Percentiles rank a stretch among this genome's conserved stretches.
phyloP scores from a whole-genome alignment of 208 protist genomes.

The Crithidia brevicula region DNA sequence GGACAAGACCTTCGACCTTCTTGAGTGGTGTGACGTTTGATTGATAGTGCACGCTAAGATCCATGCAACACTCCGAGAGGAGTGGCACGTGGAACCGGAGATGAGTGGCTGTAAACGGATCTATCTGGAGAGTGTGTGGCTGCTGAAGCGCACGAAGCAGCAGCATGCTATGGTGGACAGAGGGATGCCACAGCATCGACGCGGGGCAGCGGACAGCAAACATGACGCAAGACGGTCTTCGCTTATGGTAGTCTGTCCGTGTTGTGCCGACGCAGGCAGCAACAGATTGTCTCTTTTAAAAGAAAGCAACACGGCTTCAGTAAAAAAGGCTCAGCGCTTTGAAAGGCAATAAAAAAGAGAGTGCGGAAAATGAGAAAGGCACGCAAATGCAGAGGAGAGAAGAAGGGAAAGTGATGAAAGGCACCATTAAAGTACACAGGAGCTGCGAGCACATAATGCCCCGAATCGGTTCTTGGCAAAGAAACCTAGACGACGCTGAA shows the following conservation, averaged over 20 bases:
- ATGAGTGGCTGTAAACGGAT: slow-evolving; percentile 8
- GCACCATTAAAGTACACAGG: too few relatives aligned
- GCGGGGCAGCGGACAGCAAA: slow-evolving; percentile 62
- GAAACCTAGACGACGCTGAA: too few relatives aligned
- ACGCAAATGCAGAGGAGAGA: too few relatives aligned
- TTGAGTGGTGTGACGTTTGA: not conserved
- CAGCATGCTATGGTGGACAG: slow-evolving; percentile 76
- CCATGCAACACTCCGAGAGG: slow-evolving; percentile 31
- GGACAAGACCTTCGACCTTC: not conserved
- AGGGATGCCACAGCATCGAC: slow-evolving; percentile 68
- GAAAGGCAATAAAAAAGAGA: not conserved
- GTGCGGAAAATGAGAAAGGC: not conserved
- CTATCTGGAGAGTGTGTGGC: slow-evolving; percentile 67
- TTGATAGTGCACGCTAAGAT: slow-evolving; percentile 29
- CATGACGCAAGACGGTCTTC: slow-evolving; percentile 27
- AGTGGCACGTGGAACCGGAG: slow-evolving; percentile 28
- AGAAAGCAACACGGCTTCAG: not conserved
- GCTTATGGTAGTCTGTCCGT: too few relatives aligned
- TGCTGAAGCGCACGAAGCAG: slow-evolving; percentile 68
- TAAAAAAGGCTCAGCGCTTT: too few relatives aligned
- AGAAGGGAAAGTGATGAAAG: too few relatives aligned
- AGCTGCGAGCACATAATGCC: too few relatives aligned
- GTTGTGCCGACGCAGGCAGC: too few relatives aligned
- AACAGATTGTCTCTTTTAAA: too few relatives aligned
- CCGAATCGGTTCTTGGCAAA: too few relatives aligned